Evolutionary conservation across 768 basidiomycete species (phyloP), one percentile per base, ranked within the genome.

Genomic region (Suillus tomentosus): DNA sequence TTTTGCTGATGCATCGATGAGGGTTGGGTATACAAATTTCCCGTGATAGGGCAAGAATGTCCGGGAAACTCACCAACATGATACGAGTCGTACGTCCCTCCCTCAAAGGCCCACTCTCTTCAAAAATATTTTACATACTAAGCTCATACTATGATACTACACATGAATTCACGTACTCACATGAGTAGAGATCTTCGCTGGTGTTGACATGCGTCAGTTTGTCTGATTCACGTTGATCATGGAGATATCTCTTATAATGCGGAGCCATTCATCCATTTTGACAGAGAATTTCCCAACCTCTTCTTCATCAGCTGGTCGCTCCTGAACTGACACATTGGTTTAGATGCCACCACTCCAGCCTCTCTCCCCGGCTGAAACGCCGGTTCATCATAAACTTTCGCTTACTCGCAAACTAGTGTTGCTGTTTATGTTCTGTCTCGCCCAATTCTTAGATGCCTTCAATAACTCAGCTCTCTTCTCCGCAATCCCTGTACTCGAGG

Each of bases 371-470:
- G 8, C 22, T 27, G 56, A 62, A 40, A 65, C 59, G 5, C 22
- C 54, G 36, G 34, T 53, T 36, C 60, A 68, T 50, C 45, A 56
- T 37, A 51, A 1, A 1, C 65, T 74, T 60, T 77, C 72, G 43
- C 64, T 57, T 56, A 57, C 64, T 47, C 73, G 69, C 62, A 79
- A 73, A 69, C 60, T 57, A 2, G 22, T 73, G 27, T 63, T 83
- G 15, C 70, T 84, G 1, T 36, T 67, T 13, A 63, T 80, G 13
- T 77, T 82, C 43, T 82, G 80, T 65, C 71, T 77, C 27, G 78
- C 81, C 15, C 75, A 79, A 57, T 82, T 80, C 65, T 68, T 82
- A 60, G 83, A 84, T 40, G 69, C 78, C 14, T 79, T 84, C 71
- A 79, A 77, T 66, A 80, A 78, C 64, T 76, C 78, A n/a, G 73